Base-by-base conservation (phyloP, 164 flowering plant species). In the Magnolia kwangsiensis region DNA sequence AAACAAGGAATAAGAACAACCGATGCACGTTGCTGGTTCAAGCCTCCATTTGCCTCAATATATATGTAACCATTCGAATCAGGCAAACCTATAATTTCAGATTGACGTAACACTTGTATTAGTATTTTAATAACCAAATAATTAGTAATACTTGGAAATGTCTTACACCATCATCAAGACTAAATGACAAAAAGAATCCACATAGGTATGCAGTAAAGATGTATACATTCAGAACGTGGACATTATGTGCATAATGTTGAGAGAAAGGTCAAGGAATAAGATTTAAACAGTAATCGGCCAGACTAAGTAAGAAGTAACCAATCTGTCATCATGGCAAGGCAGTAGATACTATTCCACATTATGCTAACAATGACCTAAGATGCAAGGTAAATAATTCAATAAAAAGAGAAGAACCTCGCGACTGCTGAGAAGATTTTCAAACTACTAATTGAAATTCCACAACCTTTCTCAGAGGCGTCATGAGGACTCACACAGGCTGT, bases 41-140 rank as follows among this genome's bases (percentile, higher is more conserved):
- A 81, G 75, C 99, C 99, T 79, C 99, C 99, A 86, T 96, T 96
- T 79, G 99, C 99, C 82, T 96, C 99, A 76, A 96, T 87, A 81
- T 84, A 90, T 67, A 96, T 84, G 82, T 89, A 96, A 77, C 99
- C 99, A 81, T 91, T 94, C 80, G 99, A 90, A 71, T 94, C 98
- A 68, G 99, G 93, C 77, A 91, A 86, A 65, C 86, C 99, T 94
- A 83, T 21, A 74, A 71, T 8, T 24, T 69, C 63, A 58, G 63
- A 77, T 19, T 80, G 51, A 75, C 75, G 58, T 75, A 20, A 23
- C 55, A 49, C 73, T 75, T 8, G 51, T 11, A 31, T 68, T 29
- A 37, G 29, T 16, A 31, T 68, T 31, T 66, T 68, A 29, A 31
- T 24, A 37, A 68, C 71, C 49, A 18, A 55, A 55, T 11, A 55